These are phyloP conservation scores for Conidiobolus coronatus DNA, from an alignment of 371 early-diverging fungal genomes.

Conservation along the genomic window DNA sequence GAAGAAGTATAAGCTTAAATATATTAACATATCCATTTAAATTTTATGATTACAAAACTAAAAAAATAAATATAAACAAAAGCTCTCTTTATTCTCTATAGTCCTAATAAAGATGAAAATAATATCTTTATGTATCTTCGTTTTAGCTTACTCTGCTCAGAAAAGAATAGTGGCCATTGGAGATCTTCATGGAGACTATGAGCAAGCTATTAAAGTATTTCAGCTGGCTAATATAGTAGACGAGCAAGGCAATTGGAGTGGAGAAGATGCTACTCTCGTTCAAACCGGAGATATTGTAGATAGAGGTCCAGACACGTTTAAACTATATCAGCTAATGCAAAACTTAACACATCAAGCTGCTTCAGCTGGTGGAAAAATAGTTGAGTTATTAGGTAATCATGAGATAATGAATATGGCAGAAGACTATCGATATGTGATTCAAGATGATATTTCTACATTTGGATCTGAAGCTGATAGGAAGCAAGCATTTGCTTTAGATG, in stretches of 20 bases:
- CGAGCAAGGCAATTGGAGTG: slow-evolving; percentile 31
- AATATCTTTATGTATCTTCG: too few species aligned
- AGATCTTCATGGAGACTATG: slow-evolving; percentile 51
- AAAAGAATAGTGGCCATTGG: slow-evolving; percentile 46
- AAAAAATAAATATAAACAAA: too few species aligned
- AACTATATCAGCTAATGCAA: slow-evolving; percentile 29
- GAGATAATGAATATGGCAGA: slow-evolving; percentile 51
- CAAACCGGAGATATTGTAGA: slow-evolving; percentile 52
- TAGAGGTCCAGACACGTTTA: slow-evolving; percentile 44
- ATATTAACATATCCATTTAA: too few species aligned
- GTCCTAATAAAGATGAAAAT: too few species aligned
- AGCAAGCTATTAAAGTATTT: slow-evolving; percentile 25
- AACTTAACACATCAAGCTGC: slow-evolving; percentile 30
- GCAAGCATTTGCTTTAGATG: slow-evolving; percentile 26
- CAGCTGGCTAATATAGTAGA: slow-evolving; percentile 34
- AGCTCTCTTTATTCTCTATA: too few species aligned
- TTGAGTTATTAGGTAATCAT: slow-evolving; percentile 34
- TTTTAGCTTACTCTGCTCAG: not conserved
- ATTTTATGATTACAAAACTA: too few species aligned
- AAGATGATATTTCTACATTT: slow-evolving; percentile 33
- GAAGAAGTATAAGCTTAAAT: too few species aligned
- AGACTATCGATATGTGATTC: slow-evolving; percentile 46
- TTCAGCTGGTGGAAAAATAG: slow-evolving; percentile 23
- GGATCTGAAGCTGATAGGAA: slow-evolving; percentile 25
- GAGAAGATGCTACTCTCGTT: slow-evolving; percentile 22